phyloP scores from a whole-genome alignment of 805 yeast genomes.

The Wickerhamiella sergipiensis region DNA sequence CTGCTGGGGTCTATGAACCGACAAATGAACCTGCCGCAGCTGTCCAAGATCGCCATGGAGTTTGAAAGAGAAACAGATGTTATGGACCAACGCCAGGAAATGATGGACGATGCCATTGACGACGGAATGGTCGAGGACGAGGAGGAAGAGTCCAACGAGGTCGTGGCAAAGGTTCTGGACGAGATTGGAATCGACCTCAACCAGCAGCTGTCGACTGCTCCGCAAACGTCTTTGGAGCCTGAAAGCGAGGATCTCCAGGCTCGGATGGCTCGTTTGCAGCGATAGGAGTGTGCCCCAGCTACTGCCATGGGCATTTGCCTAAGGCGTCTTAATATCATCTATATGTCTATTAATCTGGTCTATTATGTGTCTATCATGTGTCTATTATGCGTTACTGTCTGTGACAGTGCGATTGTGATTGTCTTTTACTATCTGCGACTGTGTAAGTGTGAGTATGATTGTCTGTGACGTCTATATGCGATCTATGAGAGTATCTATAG shows the following conservation, averaged over 20 bases:
- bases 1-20: conserved; percentile 77
- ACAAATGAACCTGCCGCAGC: conserved; percentile 79
- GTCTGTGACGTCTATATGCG: too few species aligned
- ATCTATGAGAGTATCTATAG: too few species aligned
- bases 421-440: too few species aligned
- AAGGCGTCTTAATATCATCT: too few species aligned
- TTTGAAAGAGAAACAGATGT: conserved; percentile 87
- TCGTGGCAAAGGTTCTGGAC: conserved; percentile 81
- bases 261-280: conserved; percentile 66
- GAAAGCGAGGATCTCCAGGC: conserved; percentile 84
- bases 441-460: too few species aligned
- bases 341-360: too few species aligned
- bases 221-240: conserved; percentile 30
- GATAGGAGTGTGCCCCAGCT: too few species aligned
- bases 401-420: too few species aligned
- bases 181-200: conserved; percentile 85
- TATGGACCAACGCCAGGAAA: conserved; percentile 97
- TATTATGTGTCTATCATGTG: too few species aligned
- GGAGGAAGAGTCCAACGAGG: conserved; percentile 79
- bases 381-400: too few species aligned
- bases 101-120: conserved; percentile 97
- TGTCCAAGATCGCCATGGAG: conserved; percentile 84
- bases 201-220: conserved; percentile 34
- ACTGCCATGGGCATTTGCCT: too few species aligned
- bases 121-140: conserved; percentile 90